Conservation (phyloP, 2,329 filamentous ascomycete genomes). For the Ampelomyces quisqualis region DNA sequence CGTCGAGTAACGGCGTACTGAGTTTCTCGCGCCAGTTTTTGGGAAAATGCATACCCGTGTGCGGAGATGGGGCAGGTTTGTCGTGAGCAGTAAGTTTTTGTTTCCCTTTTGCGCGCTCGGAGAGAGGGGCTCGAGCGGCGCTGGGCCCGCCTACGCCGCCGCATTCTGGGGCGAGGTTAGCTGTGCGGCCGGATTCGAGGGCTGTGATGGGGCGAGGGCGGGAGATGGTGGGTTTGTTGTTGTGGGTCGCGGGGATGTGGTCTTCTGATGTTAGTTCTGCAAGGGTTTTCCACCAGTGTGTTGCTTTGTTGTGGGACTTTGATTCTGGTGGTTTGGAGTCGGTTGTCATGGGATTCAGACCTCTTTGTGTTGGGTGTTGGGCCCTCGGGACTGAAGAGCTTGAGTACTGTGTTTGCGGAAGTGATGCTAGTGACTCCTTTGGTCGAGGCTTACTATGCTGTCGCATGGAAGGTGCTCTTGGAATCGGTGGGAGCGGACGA, state of each 20-base stretch:
- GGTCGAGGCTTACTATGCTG: no score
- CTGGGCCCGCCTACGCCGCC: conserved; percentile 19
- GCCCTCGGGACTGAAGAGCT: no score
- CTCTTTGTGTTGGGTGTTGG: neutral
- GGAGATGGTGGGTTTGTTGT: conserved; percentile 27
- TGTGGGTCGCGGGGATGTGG: conserved; percentile 1
- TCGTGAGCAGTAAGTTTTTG: conserved; percentile 1
- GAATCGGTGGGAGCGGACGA: neutral
- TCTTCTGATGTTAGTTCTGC: neutral
- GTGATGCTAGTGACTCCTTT: no score
- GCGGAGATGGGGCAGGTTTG: neutral
- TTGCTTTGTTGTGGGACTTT: neutral
- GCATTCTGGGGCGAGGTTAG: conserved; percentile 15
- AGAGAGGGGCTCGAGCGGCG: conserved; percentile 3
- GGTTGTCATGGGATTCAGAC: no score
- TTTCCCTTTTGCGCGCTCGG: conserved; percentile 2
- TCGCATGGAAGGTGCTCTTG: no score
- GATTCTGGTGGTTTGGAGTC: neutral
- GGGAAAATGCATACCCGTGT: neutral
- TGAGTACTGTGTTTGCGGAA: no score
- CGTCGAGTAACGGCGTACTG: neutral
- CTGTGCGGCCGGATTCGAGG: conserved; percentile 2
- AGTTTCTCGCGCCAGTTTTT: conserved; percentile 15
- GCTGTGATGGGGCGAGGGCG: conserved; percentile 16
- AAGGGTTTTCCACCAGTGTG: neutral